Base-by-base conservation (phyloP, 345 rosid genomes). In the Turritis glabra region DNA sequence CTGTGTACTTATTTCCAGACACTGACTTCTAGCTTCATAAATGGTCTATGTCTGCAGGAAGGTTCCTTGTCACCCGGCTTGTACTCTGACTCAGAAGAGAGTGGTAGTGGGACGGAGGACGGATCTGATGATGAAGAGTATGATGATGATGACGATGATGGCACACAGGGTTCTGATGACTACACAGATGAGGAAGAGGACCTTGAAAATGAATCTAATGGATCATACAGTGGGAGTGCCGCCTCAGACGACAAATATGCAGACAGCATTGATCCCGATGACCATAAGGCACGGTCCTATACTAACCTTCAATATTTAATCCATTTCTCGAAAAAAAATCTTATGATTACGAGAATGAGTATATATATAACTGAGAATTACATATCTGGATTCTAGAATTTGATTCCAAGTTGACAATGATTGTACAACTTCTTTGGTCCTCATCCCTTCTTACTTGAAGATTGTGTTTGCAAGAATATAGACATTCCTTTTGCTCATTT, bases 81-180 rank as follows among this genome's bases (percentile, higher is more conserved):
- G 72, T 90, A 95, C 77, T 87, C 97, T 17, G 96, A 91, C 69
- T 79, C 93, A 14, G 94, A 91, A 22, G 96, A 85, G 77, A 87
- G 88, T 50, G 92, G 87, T 66, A 90, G 90, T 78, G 98, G 84
- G 80, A 84, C 85, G 56, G 99, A 89, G 79, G 98, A 86, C 77
- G 88, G 83, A 70, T 80, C 88, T 21, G 93, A 95, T 80, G 97
- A 91, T 76, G 93, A 89, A 67, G 93, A 84, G 52, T 89, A 85
- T 63, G 85, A 89, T 76, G 98, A 87, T 54, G 97, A 79, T 80
- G 64, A 75, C 5, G 82, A 82, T 65, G 88, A 85, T 76, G 86
- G 55, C 67, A 44, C 83, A 21, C 72, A 76, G 35, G 89, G 72
- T 58, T 86, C 88, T 30, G 57, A 67, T 25, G 78, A 73, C 25